phyloP scores from a whole-genome alignment of 2,329 filamentous ascomycete species.

The Diplodia corticola region DNA sequence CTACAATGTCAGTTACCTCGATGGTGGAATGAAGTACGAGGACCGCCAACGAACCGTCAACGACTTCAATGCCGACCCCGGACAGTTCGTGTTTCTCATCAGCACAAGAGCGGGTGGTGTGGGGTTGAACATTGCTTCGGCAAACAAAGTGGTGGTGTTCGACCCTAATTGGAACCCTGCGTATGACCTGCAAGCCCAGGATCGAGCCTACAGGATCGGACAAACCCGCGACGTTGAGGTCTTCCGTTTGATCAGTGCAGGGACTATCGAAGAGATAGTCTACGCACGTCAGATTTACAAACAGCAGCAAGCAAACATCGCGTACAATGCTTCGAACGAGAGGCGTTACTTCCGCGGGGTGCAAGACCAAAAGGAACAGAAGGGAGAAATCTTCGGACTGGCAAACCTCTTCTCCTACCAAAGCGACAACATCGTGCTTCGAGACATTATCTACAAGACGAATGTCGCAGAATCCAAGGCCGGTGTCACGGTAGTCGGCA shows the following conservation, averaged over 20 bases:
- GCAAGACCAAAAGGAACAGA: slow-evolving; percentile 76
- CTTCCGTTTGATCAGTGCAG: slow-evolving; percentile 84
- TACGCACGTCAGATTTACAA: slow-evolving; percentile 98
- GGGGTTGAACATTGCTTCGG: slow-evolving; percentile 92
- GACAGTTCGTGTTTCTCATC: slow-evolving; percentile 92
- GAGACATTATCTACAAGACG: slow-evolving; percentile 98
- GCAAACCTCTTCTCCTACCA: slow-evolving; percentile 83
- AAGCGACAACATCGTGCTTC: slow-evolving; percentile 73
- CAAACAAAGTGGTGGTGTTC: slow-evolving; percentile 96
- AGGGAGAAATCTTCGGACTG: slow-evolving; percentile 92
- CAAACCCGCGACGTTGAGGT: slow-evolving; percentile 93
- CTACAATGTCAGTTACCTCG: slow-evolving; percentile 89
- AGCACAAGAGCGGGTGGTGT: slow-evolving; percentile 92
- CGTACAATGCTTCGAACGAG: slow-evolving; percentile 88
- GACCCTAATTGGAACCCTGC: slow-evolving; percentile 98
- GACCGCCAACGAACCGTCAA: slow-evolving; percentile 82
- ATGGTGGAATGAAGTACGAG: slow-evolving; percentile 79
- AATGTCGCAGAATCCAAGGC: slow-evolving; percentile 92
- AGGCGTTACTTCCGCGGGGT: slow-evolving; percentile 94
- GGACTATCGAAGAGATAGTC: slow-evolving; percentile 95
- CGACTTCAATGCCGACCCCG: slow-evolving; percentile 84
- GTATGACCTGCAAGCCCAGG: slow-evolving; percentile 93
- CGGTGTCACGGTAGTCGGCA: slow-evolving; percentile 75
- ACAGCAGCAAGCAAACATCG: slow-evolving; percentile 97
- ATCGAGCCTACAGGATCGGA: slow-evolving; percentile 93